Percentiles rank a stretch among this genome's conserved stretches.
Evolutionary conservation across 208 protist genomes (phyloP).

Genomic region (Trypanosoma melophagium): DNA sequence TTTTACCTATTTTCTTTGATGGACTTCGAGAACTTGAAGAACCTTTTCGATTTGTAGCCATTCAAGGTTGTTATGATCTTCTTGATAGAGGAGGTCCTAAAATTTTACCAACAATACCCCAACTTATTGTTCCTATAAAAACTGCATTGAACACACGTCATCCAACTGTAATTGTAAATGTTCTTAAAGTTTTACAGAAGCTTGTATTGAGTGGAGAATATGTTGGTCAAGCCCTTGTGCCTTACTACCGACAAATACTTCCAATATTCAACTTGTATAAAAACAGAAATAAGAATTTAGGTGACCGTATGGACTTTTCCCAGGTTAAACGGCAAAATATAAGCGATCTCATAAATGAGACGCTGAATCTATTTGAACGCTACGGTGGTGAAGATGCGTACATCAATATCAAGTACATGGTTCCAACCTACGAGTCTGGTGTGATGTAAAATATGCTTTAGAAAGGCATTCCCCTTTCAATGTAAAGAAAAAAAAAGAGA

Average conservation of each 20-base stretch:
- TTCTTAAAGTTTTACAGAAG: slow-evolving; percentile 96
- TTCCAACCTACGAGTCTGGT: slow-evolving; percentile 92
- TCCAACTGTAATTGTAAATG: slow-evolving; percentile 92
- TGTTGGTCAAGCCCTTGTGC: slow-evolving; percentile 97
- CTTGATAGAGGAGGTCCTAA: slow-evolving; percentile 93
- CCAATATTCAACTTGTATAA: slow-evolving; percentile 99
- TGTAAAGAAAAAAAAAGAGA: slow-evolving; percentile 17
- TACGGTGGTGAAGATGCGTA: slow-evolving; percentile 93
- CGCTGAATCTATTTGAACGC: slow-evolving; percentile 93
- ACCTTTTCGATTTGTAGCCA: slow-evolving; percentile 95
- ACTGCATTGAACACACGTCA: slow-evolving; percentile 97
- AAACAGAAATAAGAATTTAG: slow-evolving; percentile 86
- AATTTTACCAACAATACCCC: slow-evolving; percentile 97
- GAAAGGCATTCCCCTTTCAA: not conserved
- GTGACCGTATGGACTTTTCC: slow-evolving; percentile 96
- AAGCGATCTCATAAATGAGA: slow-evolving; percentile 96
- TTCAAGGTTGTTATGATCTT: slow-evolving; percentile 94
- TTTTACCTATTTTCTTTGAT: slow-evolving; percentile 99
- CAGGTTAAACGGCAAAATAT: slow-evolving; percentile 94
- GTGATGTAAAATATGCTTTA: slow-evolving; percentile 36
- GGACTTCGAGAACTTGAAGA: slow-evolving; percentile 97
- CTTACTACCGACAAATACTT: slow-evolving; percentile 99
- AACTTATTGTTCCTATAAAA: slow-evolving; percentile 99
- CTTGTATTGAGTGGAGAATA: slow-evolving; percentile 94
- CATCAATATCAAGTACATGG: slow-evolving; percentile 97